These are phyloP conservation scores for Mucor saturninus DNA, from an alignment of 371 early-diverging fungal genomes.

Conservation along the genomic window DNA sequence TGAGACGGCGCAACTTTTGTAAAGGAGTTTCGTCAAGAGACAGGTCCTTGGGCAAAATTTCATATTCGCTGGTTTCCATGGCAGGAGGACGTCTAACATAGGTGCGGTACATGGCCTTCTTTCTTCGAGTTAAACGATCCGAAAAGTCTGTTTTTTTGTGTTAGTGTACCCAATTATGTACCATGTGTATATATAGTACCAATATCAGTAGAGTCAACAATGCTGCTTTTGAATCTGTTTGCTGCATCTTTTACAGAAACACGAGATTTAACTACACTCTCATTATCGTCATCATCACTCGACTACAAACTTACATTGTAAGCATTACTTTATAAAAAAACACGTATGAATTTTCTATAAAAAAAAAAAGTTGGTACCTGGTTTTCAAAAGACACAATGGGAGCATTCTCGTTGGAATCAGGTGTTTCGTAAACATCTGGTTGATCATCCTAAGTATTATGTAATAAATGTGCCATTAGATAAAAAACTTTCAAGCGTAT, in stretches of 20 bases:
- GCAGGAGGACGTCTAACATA: conserved; percentile 62
- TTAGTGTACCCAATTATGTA: neutral
- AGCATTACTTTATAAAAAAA: too few relatives aligned
- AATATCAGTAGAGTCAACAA: conserved; percentile 50
- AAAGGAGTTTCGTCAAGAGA: conserved; percentile 72
- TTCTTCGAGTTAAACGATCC: conserved; percentile 64
- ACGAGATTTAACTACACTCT: conserved; percentile 60
- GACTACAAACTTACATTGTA: conserved; percentile 24
- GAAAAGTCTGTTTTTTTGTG: conserved; percentile 56
- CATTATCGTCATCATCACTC: conserved; percentile 62
- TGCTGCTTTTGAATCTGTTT: conserved; percentile 57
- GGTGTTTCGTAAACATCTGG: conserved; percentile 88
- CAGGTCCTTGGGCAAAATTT: conserved; percentile 62
- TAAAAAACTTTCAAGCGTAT: neutral
- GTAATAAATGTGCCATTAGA: neutral
- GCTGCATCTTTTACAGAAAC: conserved; percentile 66
- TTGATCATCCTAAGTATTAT: conserved; percentile 64
- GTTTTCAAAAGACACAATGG: conserved; percentile 57
- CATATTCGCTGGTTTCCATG: conserved; percentile 67
- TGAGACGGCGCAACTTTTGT: conserved; percentile 79
- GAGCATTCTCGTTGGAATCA: conserved; percentile 58
- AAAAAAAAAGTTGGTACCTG: conserved; percentile 46
- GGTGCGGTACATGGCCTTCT: conserved; percentile 71
- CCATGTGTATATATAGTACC: conserved; percentile 29
- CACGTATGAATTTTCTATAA: neutral